Evolutionary conservation across 768 basidiomycete genomes (phyloP).

Genomic region (Podaxis pistillaris): DNA sequence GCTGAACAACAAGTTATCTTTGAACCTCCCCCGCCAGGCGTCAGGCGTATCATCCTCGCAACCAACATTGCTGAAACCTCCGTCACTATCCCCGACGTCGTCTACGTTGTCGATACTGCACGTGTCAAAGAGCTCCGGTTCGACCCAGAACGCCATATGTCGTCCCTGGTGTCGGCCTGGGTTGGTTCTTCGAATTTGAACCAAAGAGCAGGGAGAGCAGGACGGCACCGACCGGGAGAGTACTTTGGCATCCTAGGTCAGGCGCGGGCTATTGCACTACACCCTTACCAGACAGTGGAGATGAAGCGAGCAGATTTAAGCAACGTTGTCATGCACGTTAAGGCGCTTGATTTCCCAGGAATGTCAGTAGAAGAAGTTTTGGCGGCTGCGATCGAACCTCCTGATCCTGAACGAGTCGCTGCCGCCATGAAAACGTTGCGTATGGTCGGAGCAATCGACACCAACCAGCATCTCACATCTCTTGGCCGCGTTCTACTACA

Average conservation of each 20-base stretch:
- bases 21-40: conserved; percentile 71
- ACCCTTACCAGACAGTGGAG: conserved; percentile 87
- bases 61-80: conserved; percentile 97
- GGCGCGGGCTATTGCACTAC: conserved; percentile 55
- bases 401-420: conserved; percentile 68
- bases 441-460: conserved; percentile 86
- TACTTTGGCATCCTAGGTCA: conserved; percentile 84
- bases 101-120: conserved; percentile 89
- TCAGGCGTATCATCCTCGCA: conserved; percentile 85
- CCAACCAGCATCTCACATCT: conserved; percentile 73
- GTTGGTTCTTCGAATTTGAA: conserved; percentile 88
- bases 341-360: conserved; percentile 85
- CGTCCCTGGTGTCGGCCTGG: conserved; percentile 88
- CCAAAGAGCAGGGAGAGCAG: conserved; percentile 90
- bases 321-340: conserved; percentile 96
- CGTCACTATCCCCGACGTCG: conserved; percentile 92
- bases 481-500: conserved; percentile 87
- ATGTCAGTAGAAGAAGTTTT: conserved; percentile 88
- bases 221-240: conserved; percentile 86
- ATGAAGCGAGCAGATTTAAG: conserved; percentile 91
- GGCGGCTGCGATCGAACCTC: conserved; percentile 83
- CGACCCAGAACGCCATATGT: conserved; percentile 86
- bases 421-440: conserved; percentile 79
- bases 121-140: conserved; percentile 88
- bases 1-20: conserved; percentile 90